Conservation (phyloP, 139 green algal species). For the Chlorella sorokiniana region DNA sequence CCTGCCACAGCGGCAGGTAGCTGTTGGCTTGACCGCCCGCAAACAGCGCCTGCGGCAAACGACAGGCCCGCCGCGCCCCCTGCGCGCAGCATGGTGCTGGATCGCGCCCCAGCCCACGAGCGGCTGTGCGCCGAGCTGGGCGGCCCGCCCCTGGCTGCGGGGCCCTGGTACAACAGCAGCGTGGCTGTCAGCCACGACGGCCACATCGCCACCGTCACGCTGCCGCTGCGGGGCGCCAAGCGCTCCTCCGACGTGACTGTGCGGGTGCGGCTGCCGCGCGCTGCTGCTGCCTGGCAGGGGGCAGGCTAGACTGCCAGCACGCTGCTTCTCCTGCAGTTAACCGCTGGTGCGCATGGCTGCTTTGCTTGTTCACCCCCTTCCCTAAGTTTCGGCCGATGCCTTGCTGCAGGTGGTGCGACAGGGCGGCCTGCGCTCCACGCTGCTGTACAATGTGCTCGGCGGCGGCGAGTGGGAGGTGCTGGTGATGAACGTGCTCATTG, state of each 20-base stretch:
- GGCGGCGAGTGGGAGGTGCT: conserved; percentile 28
- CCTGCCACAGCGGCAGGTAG: too few species aligned
- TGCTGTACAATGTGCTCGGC: conserved; percentile 30
- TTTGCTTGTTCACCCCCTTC: not conserved
- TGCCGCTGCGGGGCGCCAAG: conserved; percentile 21
- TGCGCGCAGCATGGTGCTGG: not conserved
- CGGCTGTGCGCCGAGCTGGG: conserved; percentile 13
- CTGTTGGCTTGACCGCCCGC: too few species aligned
- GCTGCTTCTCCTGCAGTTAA: not conserved
- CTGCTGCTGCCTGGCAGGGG: not conserved
- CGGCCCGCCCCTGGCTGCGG: conserved; percentile 10
- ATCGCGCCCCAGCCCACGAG: not conserved
- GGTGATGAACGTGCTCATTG: conserved; percentile 22
- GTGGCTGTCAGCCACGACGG: conserved; percentile 24
- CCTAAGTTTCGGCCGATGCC: too few species aligned
- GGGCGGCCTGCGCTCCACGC: conserved; percentile 26
- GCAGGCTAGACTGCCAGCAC: not conserved
- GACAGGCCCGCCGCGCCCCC: not conserved
- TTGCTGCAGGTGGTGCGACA: conserved; percentile 15
- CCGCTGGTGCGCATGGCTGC: too few species aligned
- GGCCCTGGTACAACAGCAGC: conserved; percentile 38
- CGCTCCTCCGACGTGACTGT: conserved; percentile 32
- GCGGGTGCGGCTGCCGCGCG: not conserved
- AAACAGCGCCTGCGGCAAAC: not conserved
- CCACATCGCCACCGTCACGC: conserved; percentile 31